These are phyloP conservation scores for Auriscalpium vulgare DNA, from an alignment of 768 basidiomycete species.

Conservation along the genomic window DNA sequence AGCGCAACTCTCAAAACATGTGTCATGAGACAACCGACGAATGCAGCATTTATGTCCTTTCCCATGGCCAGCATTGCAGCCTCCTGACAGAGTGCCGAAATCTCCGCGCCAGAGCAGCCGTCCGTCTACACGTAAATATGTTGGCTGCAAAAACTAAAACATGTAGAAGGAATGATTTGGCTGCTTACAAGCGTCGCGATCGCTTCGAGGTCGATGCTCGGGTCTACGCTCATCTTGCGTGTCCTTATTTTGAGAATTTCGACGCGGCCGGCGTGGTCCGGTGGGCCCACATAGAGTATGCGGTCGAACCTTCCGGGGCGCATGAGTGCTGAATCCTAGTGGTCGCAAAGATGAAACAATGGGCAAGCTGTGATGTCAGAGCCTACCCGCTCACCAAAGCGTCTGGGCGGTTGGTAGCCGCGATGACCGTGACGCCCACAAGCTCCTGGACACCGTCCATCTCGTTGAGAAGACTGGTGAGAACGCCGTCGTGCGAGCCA, in stretches of 20 bases:
- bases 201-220: constrained; percentile 52
- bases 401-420: constrained; percentile 94
- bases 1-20: background rate
- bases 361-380: too few species aligned
- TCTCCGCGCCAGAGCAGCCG: constrained; percentile 95
- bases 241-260: constrained; percentile 83
- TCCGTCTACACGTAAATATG: constrained; percentile 51
- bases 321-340: constrained; percentile 89
- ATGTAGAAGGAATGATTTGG: background rate
- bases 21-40: constrained; percentile 39
- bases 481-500: constrained; percentile 74
- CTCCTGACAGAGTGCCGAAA: constrained; percentile 89
- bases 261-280: constrained; percentile 67
- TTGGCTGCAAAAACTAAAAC: background rate
- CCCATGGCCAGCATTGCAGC: constrained; percentile 92
- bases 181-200: constrained; percentile 59
- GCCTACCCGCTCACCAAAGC: constrained; percentile 23
- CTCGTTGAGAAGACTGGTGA: constrained; percentile 91
- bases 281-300: constrained; percentile 90
- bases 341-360: background rate
- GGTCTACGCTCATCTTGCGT: constrained; percentile 72
- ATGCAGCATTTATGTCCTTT: constrained; percentile 66
- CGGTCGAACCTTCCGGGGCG: constrained; percentile 92
- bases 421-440: constrained; percentile 89
- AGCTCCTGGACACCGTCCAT: constrained; percentile 98